Base-by-base conservation (phyloP, 352 stramenopile species). In the Phytophthora aleatoria region DNA sequence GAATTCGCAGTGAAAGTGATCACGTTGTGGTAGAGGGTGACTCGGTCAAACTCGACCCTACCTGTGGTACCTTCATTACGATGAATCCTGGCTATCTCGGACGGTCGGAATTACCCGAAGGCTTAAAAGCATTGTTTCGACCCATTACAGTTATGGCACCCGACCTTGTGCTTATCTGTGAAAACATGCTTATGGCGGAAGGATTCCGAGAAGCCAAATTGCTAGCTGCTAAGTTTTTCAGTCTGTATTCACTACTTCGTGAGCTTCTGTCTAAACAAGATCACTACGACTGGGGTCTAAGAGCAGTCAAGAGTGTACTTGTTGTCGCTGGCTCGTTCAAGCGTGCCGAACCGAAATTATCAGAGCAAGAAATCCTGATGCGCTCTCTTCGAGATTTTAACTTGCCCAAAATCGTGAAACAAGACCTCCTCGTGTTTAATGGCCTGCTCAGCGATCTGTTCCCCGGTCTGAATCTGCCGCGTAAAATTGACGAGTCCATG, bases 101-200 rank as follows among this genome's bases (percentile, higher is more conserved):
- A 0, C 83, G 95, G 11, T 97, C 89, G 2, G 95, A 98, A 73
- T 81, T 99, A 1, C 96, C 96, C 1, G 95, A 98, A 71, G 95
- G 94, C 1, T 79, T 99, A 12, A 98, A 98, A 73, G 92, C 92
- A 8, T 75, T 99, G 0, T 98, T 99, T 56, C 89, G 96, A 33
- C 95, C 96, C 0, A 98, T 98, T 70, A 98, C 94, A 1, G 92
- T 98, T 28, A 98, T 98, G 92, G 89, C 97, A 9, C 95, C 95
- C 0, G 94, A 99, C 60, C 76, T 98, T n/a, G 89, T 98, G 9
- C 77, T 98, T 13, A 99, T 99, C 47, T 98, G 92, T 57, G 96
- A 99, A 75, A 98, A 98, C 60, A 98, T 99, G 92, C 82, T 99
- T 13, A 98, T 98, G 94, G 94, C 92, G 12, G 91, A 98, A 64